Base-by-base conservation (phyloP, 306 rosid genomes). In the Vachellia collinsii region DNA sequence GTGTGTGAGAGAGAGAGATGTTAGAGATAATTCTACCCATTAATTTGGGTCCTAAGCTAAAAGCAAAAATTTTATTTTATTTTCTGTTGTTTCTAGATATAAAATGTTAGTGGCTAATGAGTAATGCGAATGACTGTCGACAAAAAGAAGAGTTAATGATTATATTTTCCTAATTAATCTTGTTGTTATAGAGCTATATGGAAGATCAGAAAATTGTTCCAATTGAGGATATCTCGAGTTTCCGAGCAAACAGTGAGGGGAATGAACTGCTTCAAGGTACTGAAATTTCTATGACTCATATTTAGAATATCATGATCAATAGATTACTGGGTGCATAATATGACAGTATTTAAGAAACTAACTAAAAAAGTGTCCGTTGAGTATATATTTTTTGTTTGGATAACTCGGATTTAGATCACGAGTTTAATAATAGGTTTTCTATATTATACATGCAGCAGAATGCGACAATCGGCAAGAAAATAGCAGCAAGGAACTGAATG, bases 181-280 rank as follows among this genome's bases (percentile, higher is more conserved):
- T 72, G 46, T 72, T 72, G 46, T 72, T 66, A 77, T 86, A 94
- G 99, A 85, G 81, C 85, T 90, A 86, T 58, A 85, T 80, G 86
- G 98, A 90, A 77, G 96, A 89, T 76, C 92, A 81, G 74, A 93
- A 93, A 86, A 65, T 92, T 77, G 88, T 95, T 46, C 96, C 98
- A 3, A 81, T 89, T 66, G 88, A 90, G 76, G 87, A 85, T 67
- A 85, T 90, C 67, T 86, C 97, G 50, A 82, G 78, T 80, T 88
- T 86, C 79, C 94, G 78, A 70, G 65, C 77, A 63, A 89, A 41
- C 47, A 86, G 85, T 65, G 91, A 89, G 63, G 88, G 86, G 41
- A 81, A 83, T 42, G 88, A 87, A 25, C 12, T 22, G 53, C 71
- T 85, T 78, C 91, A 89, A 88, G 98, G 98, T 89, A 82, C 11